A percentile compares a stretch with the other conserved stretches of the same genome.
phyloP scores from a whole-genome alignment of 2,329 filamentous ascomycete genomes.

The Exophiala dermatitidis region DNA sequence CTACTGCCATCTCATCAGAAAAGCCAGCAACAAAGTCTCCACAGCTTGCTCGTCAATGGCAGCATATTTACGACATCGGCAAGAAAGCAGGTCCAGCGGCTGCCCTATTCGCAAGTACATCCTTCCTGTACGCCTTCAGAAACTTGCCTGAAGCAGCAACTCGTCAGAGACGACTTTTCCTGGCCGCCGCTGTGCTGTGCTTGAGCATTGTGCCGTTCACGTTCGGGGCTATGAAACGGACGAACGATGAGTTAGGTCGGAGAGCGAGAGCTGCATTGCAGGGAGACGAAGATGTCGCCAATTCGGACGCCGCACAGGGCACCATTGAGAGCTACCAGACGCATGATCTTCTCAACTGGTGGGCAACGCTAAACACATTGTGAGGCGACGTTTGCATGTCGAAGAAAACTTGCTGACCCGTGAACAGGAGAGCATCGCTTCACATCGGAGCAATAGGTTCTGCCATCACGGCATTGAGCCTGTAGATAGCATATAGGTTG shows the following conservation, averaged over 20 bases:
- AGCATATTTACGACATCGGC: constrained; percentile 9
- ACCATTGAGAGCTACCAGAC: constrained; percentile 10
- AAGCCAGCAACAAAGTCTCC: constrained; percentile 5
- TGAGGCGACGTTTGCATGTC: constrained; percentile 1
- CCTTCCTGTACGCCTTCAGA: constrained; percentile 7
- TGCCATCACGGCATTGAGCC: constrained; percentile 2
- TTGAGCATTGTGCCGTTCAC: constrained; percentile 12
- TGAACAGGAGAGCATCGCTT: constrained; percentile 5
- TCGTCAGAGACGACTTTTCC: constrained; percentile 7
- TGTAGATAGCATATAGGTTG: background rate
- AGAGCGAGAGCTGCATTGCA: constrained; percentile 7
- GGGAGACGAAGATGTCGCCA: constrained; percentile 6
- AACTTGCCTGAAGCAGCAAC: background rate
- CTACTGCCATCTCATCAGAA: constrained; percentile 3
- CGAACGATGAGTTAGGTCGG: constrained; percentile 12
- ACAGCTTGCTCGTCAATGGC: constrained; percentile 15
- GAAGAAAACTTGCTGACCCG: background rate
- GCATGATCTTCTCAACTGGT: constrained; percentile 11
- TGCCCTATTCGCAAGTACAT: constrained; percentile 4
- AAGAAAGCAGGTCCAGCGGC: constrained; percentile 11
- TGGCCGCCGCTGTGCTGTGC: constrained; percentile 3
- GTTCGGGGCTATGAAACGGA: constrained; percentile 11
- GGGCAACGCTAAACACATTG: constrained; percentile 11
- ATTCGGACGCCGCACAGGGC: constrained; percentile 1
- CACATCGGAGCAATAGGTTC: constrained; percentile 10